Base-by-base conservation (phyloP, 805 yeast genomes). In the Ogataea methanolica region DNA sequence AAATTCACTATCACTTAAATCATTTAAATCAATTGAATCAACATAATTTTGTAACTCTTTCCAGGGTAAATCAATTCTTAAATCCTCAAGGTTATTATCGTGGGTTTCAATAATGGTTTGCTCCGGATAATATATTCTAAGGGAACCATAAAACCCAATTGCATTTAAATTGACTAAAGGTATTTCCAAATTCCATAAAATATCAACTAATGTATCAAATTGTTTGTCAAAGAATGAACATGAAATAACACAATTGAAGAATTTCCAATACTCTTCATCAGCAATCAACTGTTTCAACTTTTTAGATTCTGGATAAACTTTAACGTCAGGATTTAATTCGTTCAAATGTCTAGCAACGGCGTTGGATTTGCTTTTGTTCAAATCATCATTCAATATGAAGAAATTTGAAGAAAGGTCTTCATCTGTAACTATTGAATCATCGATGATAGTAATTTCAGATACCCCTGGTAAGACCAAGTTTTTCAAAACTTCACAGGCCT, bases 31-130 rank as follows among this genome's bases (percentile, higher is more conserved):
- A 41, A 82, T 68, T 0, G 77, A 62, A 42, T 79, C 76, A 15
- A 77, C 71, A 53, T 73, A 80, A 0, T 64, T 67, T 35, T 65
- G 62, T 7, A 90, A 65, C 54, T 86, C 89, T 1, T 72, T 66
- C 96, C 97, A 92, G 1, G 94, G 87, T 2, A 44, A 39, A 49
- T 80, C 83, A 2, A 90, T 64, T 44, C 96, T 68, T 48, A 90
- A 65, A 57, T 88, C 96, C 23, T 74, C 79, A 2, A 82, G 58
- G 8, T 76, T 69, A 14, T 78, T 68, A 33, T 61, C 81, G 61
- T 89, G 96, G 0, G 96, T 79, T 50, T 91, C 91, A 15, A 88
- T 67, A 2, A 88, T 77, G n/a, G 83, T 77, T 8, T 80, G 79
- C 55, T 83, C 88, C 26, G 59, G 62, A n/a, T 76, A 61, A 33